Conservation (phyloP, 1,139 yeast species). For the Wickerhamomyces sp. region DNA sequence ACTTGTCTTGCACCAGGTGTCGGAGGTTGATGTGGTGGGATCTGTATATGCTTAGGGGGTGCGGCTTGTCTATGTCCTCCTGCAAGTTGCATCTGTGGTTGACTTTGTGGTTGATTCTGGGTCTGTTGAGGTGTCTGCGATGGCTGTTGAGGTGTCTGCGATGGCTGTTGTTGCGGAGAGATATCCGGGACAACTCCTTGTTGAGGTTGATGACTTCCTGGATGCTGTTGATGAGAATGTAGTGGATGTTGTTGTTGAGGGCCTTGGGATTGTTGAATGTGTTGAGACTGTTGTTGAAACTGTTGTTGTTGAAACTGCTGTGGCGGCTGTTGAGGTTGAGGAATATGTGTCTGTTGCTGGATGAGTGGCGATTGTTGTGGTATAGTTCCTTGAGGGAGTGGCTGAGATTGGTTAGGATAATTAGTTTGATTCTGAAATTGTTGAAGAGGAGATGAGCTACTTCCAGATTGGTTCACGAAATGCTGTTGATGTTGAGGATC, state of each 20-base stretch:
- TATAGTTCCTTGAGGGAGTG: neutral
- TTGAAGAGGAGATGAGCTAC: conserved; percentile 22
- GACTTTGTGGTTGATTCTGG: conserved; percentile 21
- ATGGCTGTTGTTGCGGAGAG: conserved; percentile 7
- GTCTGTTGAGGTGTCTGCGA: conserved; percentile 15
- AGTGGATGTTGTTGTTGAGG: neutral
- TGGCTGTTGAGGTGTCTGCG: neutral
- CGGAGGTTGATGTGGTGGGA: conserved; percentile 10
- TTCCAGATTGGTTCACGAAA: conserved; percentile 8
- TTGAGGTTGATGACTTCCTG: neutral
- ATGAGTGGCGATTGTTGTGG: neutral
- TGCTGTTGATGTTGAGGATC: conserved; percentile 14
- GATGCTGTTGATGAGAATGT: neutral
- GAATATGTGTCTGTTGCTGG: conserved; percentile 3
- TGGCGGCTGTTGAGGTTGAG: conserved; percentile 8
- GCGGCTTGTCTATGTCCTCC: conserved; percentile 8
- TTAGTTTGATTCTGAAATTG: conserved; percentile 14
- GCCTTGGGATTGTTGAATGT: conserved; percentile 10
- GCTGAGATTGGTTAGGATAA: neutral
- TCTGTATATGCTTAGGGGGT: conserved; percentile 10
- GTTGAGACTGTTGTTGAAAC: conserved; percentile 12
- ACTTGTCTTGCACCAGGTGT: conserved; percentile 3
- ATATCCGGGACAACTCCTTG: no score
- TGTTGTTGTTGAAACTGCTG: conserved; percentile 13
- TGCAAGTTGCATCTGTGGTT: conserved; percentile 19